A percentile compares a stretch with the other conserved stretches of the same genome.
phyloP scores from a whole-genome alignment of 495 filamentous ascomycete species.

The Cercophora sp. region DNA sequence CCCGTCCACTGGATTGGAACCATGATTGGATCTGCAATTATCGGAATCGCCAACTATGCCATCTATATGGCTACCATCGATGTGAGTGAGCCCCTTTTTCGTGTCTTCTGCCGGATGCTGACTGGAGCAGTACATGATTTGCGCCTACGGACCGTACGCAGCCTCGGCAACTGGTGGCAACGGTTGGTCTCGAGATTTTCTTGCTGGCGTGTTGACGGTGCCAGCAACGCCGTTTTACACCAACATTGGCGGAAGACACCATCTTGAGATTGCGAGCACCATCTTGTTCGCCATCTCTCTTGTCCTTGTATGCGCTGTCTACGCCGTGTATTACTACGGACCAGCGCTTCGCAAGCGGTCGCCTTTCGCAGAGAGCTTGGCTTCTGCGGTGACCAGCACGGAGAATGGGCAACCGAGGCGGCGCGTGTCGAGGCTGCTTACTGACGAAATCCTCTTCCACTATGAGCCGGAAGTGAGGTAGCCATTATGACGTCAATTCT shows the following conservation, averaged over 20 bases:
- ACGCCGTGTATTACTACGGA: constrained; percentile 74
- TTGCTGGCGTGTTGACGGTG: constrained; percentile 74
- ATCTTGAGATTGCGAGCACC: constrained; percentile 65
- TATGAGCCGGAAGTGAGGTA: background rate
- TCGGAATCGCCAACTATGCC: constrained; percentile 65
- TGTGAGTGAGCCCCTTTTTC: constrained; percentile 6
- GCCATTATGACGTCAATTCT: no score
- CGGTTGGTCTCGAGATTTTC: constrained; percentile 68
- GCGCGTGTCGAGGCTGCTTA: constrained; percentile 5
- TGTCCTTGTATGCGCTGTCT: constrained; percentile 67
- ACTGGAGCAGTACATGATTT: constrained; percentile 62
- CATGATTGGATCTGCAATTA: constrained; percentile 55
- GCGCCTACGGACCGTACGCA: constrained; percentile 71
- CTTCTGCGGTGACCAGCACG: constrained; percentile 18
- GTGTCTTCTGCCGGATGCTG: background rate
- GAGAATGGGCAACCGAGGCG: constrained; percentile 9
- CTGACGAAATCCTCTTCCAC: constrained; percentile 1
- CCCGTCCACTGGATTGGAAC: constrained; percentile 60
- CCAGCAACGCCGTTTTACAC: constrained; percentile 67
- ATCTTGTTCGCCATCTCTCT: constrained; percentile 68
- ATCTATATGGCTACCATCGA: constrained; percentile 82
- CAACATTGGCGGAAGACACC: constrained; percentile 54
- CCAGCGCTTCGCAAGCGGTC: constrained; percentile 63
- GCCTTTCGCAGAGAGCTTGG: constrained; percentile 69
- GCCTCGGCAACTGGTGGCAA: constrained; percentile 76